These are phyloP conservation scores for Gastrolobium villosum DNA, from an alignment of 306 rosid genomes.

Conservation along the genomic window DNA sequence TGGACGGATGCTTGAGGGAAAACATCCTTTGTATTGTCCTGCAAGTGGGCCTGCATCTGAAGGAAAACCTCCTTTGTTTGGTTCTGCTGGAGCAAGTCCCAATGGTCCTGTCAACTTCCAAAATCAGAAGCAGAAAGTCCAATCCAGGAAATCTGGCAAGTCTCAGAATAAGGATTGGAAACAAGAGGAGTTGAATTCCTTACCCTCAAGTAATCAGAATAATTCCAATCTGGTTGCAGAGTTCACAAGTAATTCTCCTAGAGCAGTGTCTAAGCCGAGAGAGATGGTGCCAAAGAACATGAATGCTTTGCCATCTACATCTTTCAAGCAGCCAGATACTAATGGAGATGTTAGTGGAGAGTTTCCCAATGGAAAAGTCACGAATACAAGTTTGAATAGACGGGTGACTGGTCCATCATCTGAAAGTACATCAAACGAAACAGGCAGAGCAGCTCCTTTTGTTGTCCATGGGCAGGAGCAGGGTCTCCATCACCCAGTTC, in stretches of 20 bases:
- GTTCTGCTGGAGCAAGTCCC: constrained; percentile 59
- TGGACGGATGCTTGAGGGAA: constrained; percentile 56
- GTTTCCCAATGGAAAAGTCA: constrained; percentile 69
- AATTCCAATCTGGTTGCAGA: constrained; percentile 58
- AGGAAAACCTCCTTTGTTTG: constrained; percentile 66
- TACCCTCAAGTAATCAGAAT: constrained; percentile 63
- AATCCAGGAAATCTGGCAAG: constrained; percentile 58
- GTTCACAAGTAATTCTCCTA: constrained; percentile 57
- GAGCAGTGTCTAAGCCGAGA: constrained; percentile 65
- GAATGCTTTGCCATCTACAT: constrained; percentile 56
- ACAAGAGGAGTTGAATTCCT: constrained; percentile 73
- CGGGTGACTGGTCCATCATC: constrained; percentile 62
- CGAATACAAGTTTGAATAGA: constrained; percentile 50
- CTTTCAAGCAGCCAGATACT: constrained; percentile 67
- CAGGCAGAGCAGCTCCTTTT: constrained; percentile 58
- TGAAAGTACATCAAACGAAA: constrained; percentile 60
- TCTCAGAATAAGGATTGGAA: constrained; percentile 63
- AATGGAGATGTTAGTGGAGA: constrained; percentile 66
- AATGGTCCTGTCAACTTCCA: constrained; percentile 50
- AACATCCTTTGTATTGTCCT: constrained; percentile 51
- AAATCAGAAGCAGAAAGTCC: constrained; percentile 60
- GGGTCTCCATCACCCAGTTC: constrained; percentile 70
- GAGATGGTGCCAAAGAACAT: constrained; percentile 56
- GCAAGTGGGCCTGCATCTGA: constrained; percentile 55
- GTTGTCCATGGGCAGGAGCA: constrained; percentile 66